Evolutionary conservation across 352 stramenopile species (phyloP), one percentile per base, ranked within the genome.

Genomic region (Phytophthora multivora): DNA sequence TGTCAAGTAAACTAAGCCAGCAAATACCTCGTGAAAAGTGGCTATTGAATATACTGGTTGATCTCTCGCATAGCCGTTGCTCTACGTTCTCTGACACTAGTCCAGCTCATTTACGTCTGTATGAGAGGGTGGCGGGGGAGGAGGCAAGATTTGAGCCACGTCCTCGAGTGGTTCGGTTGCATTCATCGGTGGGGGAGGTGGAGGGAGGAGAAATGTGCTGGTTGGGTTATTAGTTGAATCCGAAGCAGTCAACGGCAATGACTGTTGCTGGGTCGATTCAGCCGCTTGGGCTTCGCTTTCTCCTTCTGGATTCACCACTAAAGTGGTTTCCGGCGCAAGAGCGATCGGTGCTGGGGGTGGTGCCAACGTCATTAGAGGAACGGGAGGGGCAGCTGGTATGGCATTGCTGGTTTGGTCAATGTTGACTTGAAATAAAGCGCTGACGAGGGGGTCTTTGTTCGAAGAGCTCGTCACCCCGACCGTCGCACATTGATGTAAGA

Each of bases 401-500:
- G 28, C 7, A 4, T 33, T 12, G 28, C 28, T 33, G 9, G 26
- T 30, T 30, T 30, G 26, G 26, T 30, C 26, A 30, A 30, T 30
- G 26, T 30, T 6, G 26, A 33, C 28, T 16, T 68, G 68, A 60
- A 85, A 90, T 18, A 69, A 68, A 5, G 63, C 43, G 9, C 73
- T 71, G 2, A 92, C 81, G 26, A 92, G 90, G 3, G 68, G 53
- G 23, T 89, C 75, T 38, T 65, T 76, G 5, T 59, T 57, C 7
- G 71, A 72, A 15, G 57, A 52, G 2, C 46, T 60, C 1, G 65
- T 73, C 13, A 70, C 63, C 3, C 83, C 86, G 0, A 94, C 80
- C 2, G 69, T 85, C 3, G 83, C 86, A 45, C 86, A 94, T 70
- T 92, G 78, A 21, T 91, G 81, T n/a, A 92, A 59, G 12, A 92